phyloP scores from a whole-genome alignment of 1,284 basidiomycete genomes.

The Pyrrhoderma noxium region DNA sequence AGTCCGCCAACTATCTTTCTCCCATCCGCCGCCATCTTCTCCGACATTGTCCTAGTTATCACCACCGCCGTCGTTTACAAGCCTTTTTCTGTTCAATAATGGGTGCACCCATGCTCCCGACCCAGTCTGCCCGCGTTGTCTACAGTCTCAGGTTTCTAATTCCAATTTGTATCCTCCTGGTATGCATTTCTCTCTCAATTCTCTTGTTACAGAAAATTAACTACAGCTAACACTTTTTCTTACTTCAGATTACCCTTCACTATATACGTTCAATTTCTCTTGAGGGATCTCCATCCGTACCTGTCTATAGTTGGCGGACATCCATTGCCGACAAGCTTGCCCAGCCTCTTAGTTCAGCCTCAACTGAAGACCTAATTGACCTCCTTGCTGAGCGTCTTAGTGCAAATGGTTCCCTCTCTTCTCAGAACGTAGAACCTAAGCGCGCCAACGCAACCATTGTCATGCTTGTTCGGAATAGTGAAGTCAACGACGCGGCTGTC shows the following conservation, averaged over 20 bases:
- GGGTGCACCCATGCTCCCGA: constrained; percentile 11
- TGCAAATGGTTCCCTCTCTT: constrained; percentile 6
- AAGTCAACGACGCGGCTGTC: constrained; percentile 16
- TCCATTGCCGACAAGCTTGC: constrained; percentile 5
- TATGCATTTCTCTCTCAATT: constrained; percentile 2
- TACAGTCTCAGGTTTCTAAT: constrained; percentile 12
- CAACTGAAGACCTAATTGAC: constrained; percentile 16
- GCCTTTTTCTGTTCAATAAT: background rate
- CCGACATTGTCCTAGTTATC: background rate
- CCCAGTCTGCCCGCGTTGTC: constrained; percentile 16
- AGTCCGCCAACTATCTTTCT: too few relatives aligned
- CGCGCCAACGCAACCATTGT: constrained; percentile 17
- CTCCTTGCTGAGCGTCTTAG: constrained; percentile 14
- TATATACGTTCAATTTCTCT: constrained; percentile 16
- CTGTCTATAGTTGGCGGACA: constrained; percentile 4
- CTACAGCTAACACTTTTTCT: background rate
- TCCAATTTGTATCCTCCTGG: constrained; percentile 14
- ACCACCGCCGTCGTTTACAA: background rate
- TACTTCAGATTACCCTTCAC: constrained; percentile 14
- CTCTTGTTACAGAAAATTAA: background rate
- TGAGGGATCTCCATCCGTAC: constrained; percentile 5
- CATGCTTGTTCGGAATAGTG: constrained; percentile 18
- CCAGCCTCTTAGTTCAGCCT: constrained; percentile 12
- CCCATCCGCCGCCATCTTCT: background rate
- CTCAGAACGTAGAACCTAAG: background rate